Base-by-base conservation (phyloP, 2,329 filamentous ascomycete genomes). In the Dactylonectria macrodidyma region DNA sequence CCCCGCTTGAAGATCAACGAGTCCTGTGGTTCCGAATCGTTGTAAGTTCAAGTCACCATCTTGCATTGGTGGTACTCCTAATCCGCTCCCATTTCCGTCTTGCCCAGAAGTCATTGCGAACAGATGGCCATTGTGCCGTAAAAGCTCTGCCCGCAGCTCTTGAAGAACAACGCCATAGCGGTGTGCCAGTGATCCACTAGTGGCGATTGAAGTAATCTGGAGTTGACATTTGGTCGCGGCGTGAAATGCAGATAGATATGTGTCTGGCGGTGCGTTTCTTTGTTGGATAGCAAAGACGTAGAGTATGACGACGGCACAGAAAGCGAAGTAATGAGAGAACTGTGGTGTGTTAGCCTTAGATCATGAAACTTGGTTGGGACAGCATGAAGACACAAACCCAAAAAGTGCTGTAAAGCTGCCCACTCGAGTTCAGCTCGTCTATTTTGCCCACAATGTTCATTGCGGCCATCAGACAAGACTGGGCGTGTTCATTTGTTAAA, bases 231-330 rank as follows among this genome's bases (percentile, higher is more conserved):
- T 78, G 1, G 76, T 77, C 0, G 83, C 84, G 1, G 79, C 80
- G 14, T 76, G 67, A 19, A 84, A 80, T 33, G 81, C 79, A 0
- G 63, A 60, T 4, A 74, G 66, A 63, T 79, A 80, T 2, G 70
- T 73, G 30, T 77, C 74, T 38, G 75, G 68, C 3, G 75, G 70
- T 3, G 73, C 66, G 4, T 75, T 68, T 1, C 78, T 68, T 36
- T 81, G 75, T 48, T 84, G 83, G 10, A 85, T 85, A 5, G 80
- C 79, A 48, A 82, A 83, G 4, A 85, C 80, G 62, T 85, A 85
- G 2, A 85, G 73, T 1, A 85, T 78, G 1, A 84, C 81, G 3
- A 83, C 80, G 0, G 84, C 84, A 12, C 77, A 84, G 51, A 85
- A 86, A 1, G 80, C 83, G 59, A 82, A 83, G 61, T 86, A 85